These are phyloP conservation scores for Colletotrichum tanaceti DNA, from an alignment of 2,329 filamentous ascomycete species.

Conservation along the genomic window DNA sequence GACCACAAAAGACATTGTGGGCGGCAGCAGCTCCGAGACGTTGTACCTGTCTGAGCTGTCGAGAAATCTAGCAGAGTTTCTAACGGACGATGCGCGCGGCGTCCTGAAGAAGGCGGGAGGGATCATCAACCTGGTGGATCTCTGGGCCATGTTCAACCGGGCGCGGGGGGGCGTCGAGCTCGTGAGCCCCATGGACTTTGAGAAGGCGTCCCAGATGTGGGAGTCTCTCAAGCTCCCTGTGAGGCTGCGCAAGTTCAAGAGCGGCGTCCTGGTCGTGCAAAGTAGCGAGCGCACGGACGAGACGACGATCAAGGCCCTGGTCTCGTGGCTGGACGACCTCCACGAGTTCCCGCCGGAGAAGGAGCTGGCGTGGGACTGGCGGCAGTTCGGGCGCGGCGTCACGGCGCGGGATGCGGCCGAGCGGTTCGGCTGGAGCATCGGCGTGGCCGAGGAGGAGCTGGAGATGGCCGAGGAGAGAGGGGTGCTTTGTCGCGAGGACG, in stretches of 20 bases:
- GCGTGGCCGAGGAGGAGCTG: constrained; percentile 93
- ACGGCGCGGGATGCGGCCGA: constrained; percentile 91
- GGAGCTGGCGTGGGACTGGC: constrained; percentile 81
- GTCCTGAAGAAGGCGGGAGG: constrained; percentile 84
- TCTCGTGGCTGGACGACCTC: constrained; percentile 81
- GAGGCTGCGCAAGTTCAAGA: constrained; percentile 88
- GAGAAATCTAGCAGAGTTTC: constrained; percentile 86
- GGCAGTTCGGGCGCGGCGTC: constrained; percentile 81
- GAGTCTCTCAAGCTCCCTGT: constrained; percentile 88
- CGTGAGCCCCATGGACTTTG: constrained; percentile 90
- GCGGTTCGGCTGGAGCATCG: constrained; percentile 95
- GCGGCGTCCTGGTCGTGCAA: constrained; percentile 94
- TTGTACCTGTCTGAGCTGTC: constrained; percentile 91
- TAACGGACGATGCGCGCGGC: constrained; percentile 85
- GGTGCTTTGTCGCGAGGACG: constrained; percentile 88
- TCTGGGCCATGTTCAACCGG: constrained; percentile 96
- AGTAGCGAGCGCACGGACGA: constrained; percentile 89
- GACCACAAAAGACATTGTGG: constrained; percentile 95
- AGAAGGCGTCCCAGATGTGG: constrained; percentile 89
- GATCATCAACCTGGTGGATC: constrained; percentile 88
- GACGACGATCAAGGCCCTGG: constrained; percentile 81
- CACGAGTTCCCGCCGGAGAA: constrained; percentile 73
- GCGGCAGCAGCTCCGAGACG: constrained; percentile 77
- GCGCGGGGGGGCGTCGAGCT: constrained; percentile 93
- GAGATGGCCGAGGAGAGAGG: constrained; percentile 97